Percentiles rank a stretch among this genome's conserved stretches.
Evolutionary conservation across 73 alveolate genomes (phyloP).

Genomic region (Paramecium pentaurelia): DNA sequence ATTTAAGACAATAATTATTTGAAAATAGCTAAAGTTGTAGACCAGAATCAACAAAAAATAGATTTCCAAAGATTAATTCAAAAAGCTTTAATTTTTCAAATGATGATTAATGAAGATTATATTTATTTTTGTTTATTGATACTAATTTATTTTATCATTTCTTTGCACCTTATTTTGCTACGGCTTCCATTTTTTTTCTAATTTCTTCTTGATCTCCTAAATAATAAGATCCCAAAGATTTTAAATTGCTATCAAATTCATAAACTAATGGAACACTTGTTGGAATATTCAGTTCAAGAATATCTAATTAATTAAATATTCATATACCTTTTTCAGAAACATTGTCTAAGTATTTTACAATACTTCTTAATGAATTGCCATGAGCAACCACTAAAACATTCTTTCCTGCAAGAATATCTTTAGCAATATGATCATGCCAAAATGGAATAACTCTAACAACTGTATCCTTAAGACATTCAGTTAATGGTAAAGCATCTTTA

Average conservation of each 20-base stretch:
- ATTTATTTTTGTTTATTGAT: background rate
- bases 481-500: conserved; percentile 88
- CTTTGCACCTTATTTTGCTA: conserved; percentile 76
- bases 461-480: conserved; percentile 92
- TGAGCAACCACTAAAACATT: conserved; percentile 96
- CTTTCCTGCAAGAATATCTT: conserved; percentile 83
- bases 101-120: background rate
- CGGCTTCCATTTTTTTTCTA: conserved; percentile 82
- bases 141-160: background rate
- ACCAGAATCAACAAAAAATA: background rate
- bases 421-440: conserved; percentile 93
- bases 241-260: conserved; percentile 93
- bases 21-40: background rate
- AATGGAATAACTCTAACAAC: conserved; percentile 93
- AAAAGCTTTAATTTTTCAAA: background rate
- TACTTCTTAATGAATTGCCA: conserved; percentile 96
- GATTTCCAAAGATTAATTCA: conserved; percentile 16
- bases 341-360: conserved; percentile 94
- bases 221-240: conserved; percentile 82
- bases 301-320: conserved; percentile 16
- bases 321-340: conserved; percentile 87
- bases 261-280: conserved; percentile 97
- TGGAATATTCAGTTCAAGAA: conserved; percentile 81
- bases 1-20: background rate
- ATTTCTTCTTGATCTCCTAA: conserved; percentile 71